These are phyloP conservation scores for Globisporangium cederbergense DNA, from an alignment of 352 stramenopile species.

Conservation along the genomic window DNA sequence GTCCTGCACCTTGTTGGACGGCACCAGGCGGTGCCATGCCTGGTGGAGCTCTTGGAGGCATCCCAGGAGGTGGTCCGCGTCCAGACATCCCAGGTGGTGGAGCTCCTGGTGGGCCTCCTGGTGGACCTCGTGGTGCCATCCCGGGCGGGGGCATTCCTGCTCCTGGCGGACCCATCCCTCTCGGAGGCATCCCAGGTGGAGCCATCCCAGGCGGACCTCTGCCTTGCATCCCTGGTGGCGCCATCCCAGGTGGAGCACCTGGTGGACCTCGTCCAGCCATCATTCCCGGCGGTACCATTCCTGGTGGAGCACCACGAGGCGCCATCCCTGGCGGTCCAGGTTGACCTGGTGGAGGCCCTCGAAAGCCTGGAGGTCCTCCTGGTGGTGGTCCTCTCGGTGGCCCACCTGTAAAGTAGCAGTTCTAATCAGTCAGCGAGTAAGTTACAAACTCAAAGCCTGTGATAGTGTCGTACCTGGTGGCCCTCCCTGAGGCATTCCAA, in stretches of 20 bases:
- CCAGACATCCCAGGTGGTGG: background rate
- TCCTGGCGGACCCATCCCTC: slow-evolving; percentile 16
- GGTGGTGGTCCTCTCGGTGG: slow-evolving; percentile 17
- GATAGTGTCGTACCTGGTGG: slow-evolving; percentile 21
- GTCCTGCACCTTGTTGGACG: background rate
- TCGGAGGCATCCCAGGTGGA: slow-evolving; percentile 5
- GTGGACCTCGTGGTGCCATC: slow-evolving; percentile 8
- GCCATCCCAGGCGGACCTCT: slow-evolving; percentile 1
- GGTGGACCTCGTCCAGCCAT: background rate
- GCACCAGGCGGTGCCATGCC: slow-evolving; percentile 7
- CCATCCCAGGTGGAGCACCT: slow-evolving; percentile 3
- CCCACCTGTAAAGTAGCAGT: slow-evolving; percentile 4
- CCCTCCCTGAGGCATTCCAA: slow-evolving; percentile 18
- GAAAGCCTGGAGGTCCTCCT: slow-evolving; percentile 19
- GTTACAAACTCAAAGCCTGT: background rate
- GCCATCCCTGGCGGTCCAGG: slow-evolving; percentile 19
- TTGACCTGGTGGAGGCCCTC: slow-evolving; percentile 35
- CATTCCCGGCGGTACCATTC: slow-evolving; percentile 2
- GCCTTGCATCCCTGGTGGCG: background rate
- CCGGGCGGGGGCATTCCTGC: slow-evolving; percentile 7
- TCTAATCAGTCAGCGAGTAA: background rate
- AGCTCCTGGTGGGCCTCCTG: slow-evolving; percentile 4
- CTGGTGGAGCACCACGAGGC: slow-evolving; percentile 9
- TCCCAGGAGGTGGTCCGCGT: background rate
- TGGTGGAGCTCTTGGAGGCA: background rate